Base-by-base conservation (phyloP, 1,284 basidiomycete species). In the Ustilago nuda region DNA sequence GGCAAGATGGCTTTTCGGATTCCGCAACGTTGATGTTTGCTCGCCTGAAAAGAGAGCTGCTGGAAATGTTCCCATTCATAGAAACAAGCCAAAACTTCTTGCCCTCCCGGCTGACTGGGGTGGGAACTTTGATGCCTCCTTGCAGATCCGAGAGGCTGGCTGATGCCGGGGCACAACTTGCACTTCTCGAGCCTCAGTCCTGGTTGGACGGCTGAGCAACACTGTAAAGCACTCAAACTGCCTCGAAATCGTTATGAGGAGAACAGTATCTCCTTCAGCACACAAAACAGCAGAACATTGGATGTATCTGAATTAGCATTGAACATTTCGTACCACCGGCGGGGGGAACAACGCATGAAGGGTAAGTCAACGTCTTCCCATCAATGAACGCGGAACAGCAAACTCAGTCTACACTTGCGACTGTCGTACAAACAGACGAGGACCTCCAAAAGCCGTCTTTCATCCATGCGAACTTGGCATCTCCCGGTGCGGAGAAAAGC, bases 61-160 rank as follows among this genome's bases (percentile, higher is more conserved):
- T 23, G 48, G 8, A 50, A 50, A 50, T 56, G 55, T 43, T 56
- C 32, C 55, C 55, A 56, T 41, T 46, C 55, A 45, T 56, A 56
- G 55, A 32, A 56, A 56, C 55, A 43, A 19, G 0, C 15, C 37
- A 23, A n/a, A 39, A 1, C 23, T 23, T 41, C 36, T 41, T 32
- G n/a, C 35, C 23, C 23, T 23, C 23, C 23, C 2, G 23, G 23
- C 23, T 27, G 23, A 27, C 23, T 27, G 23, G 23, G 23, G 23
- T 27, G 23, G 23, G 23, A 1, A 8, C 7, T 27, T 43, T 13
- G 9, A 11, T 17, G 17, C 9, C 33, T 23, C 19, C 33, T 53
- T 53, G 51, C 35, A 53, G 48, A 30, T 50, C 45, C 45, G 39
- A 41, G 13, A 41, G 15, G 12, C 6, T 12, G 12, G 12, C 39